Conservation (phyloP, 345 rosid genomes). For the Kandelia obovata region DNA sequence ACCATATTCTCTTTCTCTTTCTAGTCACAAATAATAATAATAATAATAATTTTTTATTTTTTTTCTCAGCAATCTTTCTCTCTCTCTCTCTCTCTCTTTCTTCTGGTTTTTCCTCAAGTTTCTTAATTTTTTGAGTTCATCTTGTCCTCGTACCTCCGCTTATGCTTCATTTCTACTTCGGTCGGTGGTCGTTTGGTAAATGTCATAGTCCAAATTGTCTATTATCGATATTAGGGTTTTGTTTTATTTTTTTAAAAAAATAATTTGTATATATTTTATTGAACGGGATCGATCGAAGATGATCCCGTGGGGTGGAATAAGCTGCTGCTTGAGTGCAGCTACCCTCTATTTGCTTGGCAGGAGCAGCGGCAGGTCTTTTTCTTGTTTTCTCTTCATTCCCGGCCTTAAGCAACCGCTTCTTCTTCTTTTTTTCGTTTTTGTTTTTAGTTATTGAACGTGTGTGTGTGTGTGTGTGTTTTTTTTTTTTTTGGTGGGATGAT, state of each 20-base stretch:
- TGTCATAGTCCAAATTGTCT: background rate
- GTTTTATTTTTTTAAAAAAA: too few species aligned
- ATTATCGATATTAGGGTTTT: background rate
- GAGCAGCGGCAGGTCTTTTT: constrained; percentile 73
- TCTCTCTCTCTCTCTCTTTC: too few species aligned
- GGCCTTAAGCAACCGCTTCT: background rate
- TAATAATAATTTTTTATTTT: too few species aligned
- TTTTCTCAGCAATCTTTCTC: too few species aligned
- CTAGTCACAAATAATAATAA: background rate
- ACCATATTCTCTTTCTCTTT: constrained; percentile 26
- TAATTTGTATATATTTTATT: background rate
- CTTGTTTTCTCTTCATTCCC: background rate
- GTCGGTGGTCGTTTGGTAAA: too few species aligned
- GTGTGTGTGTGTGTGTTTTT: background rate
- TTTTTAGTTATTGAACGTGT: background rate
- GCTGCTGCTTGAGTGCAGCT: constrained; percentile 86
- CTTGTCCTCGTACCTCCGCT: too few species aligned
- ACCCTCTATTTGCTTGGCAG: constrained; percentile 87
- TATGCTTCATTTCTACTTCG: background rate
- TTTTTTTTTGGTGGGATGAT: background rate
- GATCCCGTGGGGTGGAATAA: constrained; percentile 90
- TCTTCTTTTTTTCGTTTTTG: background rate
- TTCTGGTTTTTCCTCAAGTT: too few species aligned
- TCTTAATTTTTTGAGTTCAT: background rate
- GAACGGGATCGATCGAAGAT: constrained; percentile 19